Evolutionary conservation across 169 alveolate genomes (phyloP), one percentile per base, ranked within the genome.

Genomic region (Plasmodium fragile): DNA sequence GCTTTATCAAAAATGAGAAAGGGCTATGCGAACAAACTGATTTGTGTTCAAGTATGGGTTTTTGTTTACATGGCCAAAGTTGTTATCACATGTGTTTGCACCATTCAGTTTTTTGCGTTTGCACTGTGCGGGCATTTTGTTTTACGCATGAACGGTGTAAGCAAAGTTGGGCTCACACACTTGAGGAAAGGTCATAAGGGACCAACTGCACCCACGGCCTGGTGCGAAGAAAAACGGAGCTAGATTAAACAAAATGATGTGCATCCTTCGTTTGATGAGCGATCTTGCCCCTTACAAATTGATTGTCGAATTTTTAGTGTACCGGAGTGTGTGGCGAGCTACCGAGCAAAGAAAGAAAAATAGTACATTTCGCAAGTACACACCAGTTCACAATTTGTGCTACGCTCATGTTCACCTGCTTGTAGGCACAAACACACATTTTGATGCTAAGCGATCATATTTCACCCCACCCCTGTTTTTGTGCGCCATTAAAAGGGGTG

Each of bases 171-270:
- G 36, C 11, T 7, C 75, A 7, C 75, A 7, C 36, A 28, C 36
- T 65, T 65, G 75, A 65, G 75, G 75, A 22, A 65, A 65, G 30
- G 41, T 10, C 39, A 65, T 65, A 65, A 65, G 36, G 30, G 13
- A 65, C n/a, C 34, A 28, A 65, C 75, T 65, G 36, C 30, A 65
- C 75, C 75, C 36, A 65, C 75, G 16, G n/a, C 75, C 39, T 65
- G 39, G 75, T 65, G 75, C 75, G 22, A 65, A n/a, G 75, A 65
- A 65, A 65, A 65, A 65, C n/a, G 75, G n/a, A 59, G 32, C 18
- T 2, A 65, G 36, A 25, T 65, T 65, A 49, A 49, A 49, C 59
- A 49, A 49, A 49, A 49, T 11, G 59, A 49, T 49, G 59, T 49
- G 22, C 18, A 49, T 3, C 75, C 34, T 8, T 6, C 36, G 22